Conservation (phyloP, 371 early-diverging fungal genomes). For the Mucor piriformis region DNA sequence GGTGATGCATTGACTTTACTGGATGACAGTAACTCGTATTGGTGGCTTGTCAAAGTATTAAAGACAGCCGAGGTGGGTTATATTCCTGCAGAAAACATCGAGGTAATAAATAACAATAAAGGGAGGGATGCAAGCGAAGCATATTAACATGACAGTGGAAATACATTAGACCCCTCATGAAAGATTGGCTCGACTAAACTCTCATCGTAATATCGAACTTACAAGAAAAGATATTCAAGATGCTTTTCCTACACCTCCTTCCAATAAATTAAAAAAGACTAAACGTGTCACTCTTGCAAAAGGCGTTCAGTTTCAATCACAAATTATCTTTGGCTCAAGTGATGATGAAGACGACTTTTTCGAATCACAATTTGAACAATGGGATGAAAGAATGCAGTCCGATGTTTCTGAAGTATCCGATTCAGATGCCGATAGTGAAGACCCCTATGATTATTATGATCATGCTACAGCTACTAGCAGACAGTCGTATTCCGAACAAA, state of each 20-base stretch:
- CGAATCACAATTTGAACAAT: slow-evolving; percentile 49
- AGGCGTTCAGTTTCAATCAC: slow-evolving; percentile 54
- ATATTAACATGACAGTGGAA: neutral
- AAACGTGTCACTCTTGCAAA: slow-evolving; percentile 49
- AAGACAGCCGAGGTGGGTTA: slow-evolving; percentile 92
- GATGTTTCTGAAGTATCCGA: slow-evolving; percentile 23
- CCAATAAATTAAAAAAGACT: slow-evolving; percentile 28
- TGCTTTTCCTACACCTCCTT: slow-evolving; percentile 50
- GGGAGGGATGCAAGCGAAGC: neutral
- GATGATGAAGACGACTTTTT: slow-evolving; percentile 58
- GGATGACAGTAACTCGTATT: slow-evolving; percentile 96
- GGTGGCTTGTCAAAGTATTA: slow-evolving; percentile 95
- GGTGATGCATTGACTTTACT: slow-evolving; percentile 88
- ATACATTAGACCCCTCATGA: slow-evolving; percentile 80
- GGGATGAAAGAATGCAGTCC: slow-evolving; percentile 49
- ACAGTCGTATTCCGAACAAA: slow-evolving; percentile 7
- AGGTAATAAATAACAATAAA: slow-evolving; percentile 48
- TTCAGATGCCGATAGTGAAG: slow-evolving; percentile 27
- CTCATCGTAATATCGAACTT: slow-evolving; percentile 76
- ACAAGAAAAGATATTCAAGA: slow-evolving; percentile 50
- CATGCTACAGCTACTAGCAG: neutral
- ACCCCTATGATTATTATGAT: slow-evolving; percentile 32
- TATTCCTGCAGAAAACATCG: slow-evolving; percentile 96
- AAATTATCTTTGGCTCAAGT: slow-evolving; percentile 49
- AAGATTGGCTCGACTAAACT: slow-evolving; percentile 89